Conservation (phyloP, 345 rosid species). For the Syzygium oleosum region DNA sequence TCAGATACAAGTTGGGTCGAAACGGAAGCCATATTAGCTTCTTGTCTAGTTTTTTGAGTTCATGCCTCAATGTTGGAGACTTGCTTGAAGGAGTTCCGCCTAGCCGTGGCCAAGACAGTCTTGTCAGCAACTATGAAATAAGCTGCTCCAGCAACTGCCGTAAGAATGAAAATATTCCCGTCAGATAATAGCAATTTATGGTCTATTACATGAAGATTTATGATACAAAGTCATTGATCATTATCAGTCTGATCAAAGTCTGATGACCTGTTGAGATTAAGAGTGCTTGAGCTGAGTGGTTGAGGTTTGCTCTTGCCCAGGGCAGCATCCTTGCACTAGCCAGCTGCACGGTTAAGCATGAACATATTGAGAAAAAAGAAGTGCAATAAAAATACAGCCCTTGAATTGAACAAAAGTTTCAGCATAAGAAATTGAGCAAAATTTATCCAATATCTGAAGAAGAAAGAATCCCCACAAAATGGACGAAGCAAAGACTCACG, state of each 20-base stretch:
- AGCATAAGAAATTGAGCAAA: not conserved
- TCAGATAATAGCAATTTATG: not conserved
- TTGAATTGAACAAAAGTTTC: not conserved
- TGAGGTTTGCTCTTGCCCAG: slow-evolving; percentile 85
- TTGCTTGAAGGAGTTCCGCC: slow-evolving; percentile 61
- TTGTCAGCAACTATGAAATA: slow-evolving; percentile 94
- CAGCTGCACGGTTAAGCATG: slow-evolving; percentile 20
- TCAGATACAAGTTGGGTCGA: not conserved
- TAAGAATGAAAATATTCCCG: not conserved
- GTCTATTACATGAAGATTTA: not conserved
- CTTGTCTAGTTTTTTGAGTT: not conserved
- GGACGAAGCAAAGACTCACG: slow-evolving; percentile 18
- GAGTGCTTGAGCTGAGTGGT: slow-evolving; percentile 94
- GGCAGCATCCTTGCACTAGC: slow-evolving; percentile 69
- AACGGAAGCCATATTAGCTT: not conserved
- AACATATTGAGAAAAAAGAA: not conserved
- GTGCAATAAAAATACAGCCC: not conserved
- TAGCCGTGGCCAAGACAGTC: slow-evolving; percentile 75
- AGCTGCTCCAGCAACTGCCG: slow-evolving; percentile 72
- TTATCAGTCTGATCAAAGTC: not conserved
- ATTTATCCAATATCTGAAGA: not conserved
- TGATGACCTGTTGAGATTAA: slow-evolving; percentile 53
- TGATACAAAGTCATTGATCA: not conserved
- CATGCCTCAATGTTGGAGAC: slow-evolving; percentile 12
- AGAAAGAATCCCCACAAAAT: not conserved